A percentile compares a stretch with the other conserved stretches of the same genome.
Conservation (phyloP, 208 protist species). For the Trypanosoma melophagium region DNA sequence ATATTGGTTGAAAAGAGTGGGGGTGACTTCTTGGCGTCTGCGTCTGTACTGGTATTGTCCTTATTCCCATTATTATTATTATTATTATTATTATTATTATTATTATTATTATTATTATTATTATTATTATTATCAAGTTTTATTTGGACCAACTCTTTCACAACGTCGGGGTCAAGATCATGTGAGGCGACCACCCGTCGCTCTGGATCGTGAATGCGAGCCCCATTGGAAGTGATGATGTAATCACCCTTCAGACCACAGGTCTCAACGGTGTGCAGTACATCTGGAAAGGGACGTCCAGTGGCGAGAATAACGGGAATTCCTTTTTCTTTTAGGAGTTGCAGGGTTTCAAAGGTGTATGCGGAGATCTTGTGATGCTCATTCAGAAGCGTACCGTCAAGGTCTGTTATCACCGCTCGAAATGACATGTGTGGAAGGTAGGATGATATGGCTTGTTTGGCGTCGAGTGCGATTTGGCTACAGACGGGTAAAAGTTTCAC, state of each 20-base stretch:
- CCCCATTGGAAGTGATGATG: conserved; percentile 79
- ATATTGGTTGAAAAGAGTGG: conserved; percentile 37
- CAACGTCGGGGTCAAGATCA: conserved; percentile 38
- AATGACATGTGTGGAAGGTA: conserved; percentile 10
- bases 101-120: not conserved
- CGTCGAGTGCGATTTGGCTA: not conserved
- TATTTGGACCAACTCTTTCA: conserved; percentile 53
- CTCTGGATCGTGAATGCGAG: conserved; percentile 48
- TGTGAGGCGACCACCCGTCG: conserved; percentile 31
- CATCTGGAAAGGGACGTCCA: conserved; percentile 60
- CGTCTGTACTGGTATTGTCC: too few relatives aligned
- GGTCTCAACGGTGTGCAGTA: conserved; percentile 53
- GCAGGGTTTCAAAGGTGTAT: conserved; percentile 37
- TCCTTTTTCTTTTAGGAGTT: conserved; percentile 23
- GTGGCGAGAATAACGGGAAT: conserved; percentile 61
- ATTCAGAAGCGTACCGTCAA: conserved; percentile 73
- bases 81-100: not conserved
- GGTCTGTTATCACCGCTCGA: conserved; percentile 51
- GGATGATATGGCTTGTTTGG: not conserved
- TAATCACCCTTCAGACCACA: conserved; percentile 46
- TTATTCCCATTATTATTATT: too few relatives aligned
- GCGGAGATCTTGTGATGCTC: conserved; percentile 31
- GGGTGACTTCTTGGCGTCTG: not conserved
- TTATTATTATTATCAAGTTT: conserved; percentile 2
- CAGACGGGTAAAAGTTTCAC: not conserved